Conservation (phyloP, 257 asterid genomes). For the Plectranthus barbatus region DNA sequence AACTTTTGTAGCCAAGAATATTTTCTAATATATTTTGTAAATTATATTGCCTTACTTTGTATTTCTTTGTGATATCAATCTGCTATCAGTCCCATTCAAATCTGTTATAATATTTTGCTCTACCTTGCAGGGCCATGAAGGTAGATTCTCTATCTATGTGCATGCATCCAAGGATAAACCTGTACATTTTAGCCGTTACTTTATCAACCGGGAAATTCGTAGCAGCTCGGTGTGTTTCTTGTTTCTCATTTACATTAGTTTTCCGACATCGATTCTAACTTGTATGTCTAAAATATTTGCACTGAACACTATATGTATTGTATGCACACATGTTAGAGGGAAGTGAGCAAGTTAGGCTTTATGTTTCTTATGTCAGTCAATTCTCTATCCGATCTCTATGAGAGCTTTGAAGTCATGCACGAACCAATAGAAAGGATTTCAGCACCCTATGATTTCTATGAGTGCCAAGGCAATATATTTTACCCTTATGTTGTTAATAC, state of each 20-base stretch:
- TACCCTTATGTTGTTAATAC: background rate
- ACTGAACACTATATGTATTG: slow-evolving; percentile 2
- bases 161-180: slow-evolving; percentile 95
- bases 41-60: background rate
- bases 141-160: slow-evolving; percentile 88
- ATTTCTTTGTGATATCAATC: too few relatives aligned
- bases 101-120: slow-evolving; percentile 1
- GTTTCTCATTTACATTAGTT: slow-evolving; percentile 2
- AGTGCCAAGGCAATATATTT: background rate
- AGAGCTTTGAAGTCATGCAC: too few relatives aligned
- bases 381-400: too few relatives aligned
- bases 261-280: background rate
- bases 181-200: slow-evolving; percentile 94
- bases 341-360: background rate
- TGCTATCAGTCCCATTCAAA: background rate
- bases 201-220: slow-evolving; percentile 81
- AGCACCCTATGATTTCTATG: background rate
- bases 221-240: slow-evolving; percentile 69
- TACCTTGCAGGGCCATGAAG: slow-evolving; percentile 89
- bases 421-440: too few relatives aligned
- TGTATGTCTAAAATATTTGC: slow-evolving; percentile 14
- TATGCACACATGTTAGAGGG: background rate
- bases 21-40: background rate
- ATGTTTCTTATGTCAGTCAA: background rate
- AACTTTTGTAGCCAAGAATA: background rate